Conservation (phyloP, 169 alveolate genomes). For the Pseudocohnilembus persalinus region DNA sequence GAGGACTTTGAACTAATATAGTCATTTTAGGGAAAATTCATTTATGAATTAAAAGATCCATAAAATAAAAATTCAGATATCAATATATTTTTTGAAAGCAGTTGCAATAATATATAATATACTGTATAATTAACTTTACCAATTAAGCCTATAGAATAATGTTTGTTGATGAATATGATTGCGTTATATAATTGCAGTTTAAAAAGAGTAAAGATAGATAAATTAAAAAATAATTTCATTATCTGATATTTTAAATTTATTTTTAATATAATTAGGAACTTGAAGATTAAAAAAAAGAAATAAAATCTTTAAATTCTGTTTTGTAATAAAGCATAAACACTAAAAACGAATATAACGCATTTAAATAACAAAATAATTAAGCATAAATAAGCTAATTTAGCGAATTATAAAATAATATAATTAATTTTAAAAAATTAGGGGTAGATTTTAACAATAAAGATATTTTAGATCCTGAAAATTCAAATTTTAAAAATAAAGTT, state of each 20-base stretch:
- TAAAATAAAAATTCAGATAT: background rate
- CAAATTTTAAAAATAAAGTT: too few relatives aligned
- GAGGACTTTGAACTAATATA: background rate
- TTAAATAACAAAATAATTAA: too few relatives aligned
- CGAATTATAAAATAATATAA: too few relatives aligned
- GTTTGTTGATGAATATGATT: background rate
- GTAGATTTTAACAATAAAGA: too few relatives aligned
- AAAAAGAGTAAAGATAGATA: background rate
- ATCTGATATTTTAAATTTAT: background rate
- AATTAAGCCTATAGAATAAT: background rate
- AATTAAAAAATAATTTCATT: too few relatives aligned
- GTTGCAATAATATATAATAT: background rate
- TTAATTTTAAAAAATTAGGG: too few relatives aligned
- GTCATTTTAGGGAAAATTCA: background rate
- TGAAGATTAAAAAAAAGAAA: background rate
- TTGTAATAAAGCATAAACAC: background rate
- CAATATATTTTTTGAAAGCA: background rate
- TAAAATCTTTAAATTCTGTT: background rate
- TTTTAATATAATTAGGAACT: background rate
- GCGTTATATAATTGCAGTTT: background rate
- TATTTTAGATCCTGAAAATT: too few relatives aligned
- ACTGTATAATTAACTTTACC: background rate
- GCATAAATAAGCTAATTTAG: too few relatives aligned
- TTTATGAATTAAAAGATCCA: background rate
- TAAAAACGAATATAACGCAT: too few relatives aligned